Base-by-base conservation (phyloP, 2,329 filamentous ascomycete species). In the Aspergillus floridensis region DNA sequence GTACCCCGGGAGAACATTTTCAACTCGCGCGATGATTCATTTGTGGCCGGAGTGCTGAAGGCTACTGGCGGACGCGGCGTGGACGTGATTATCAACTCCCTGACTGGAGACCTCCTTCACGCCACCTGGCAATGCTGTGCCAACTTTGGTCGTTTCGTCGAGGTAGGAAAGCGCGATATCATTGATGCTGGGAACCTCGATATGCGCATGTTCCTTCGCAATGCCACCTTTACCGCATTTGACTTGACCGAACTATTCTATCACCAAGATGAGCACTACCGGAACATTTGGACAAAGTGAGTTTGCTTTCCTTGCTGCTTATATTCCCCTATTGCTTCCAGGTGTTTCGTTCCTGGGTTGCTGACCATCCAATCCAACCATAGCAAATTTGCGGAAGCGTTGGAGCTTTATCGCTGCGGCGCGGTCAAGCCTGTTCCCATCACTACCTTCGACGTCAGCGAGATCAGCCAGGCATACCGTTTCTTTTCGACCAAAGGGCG, bases 51-150 rank as follows among this genome's bases (percentile, higher is more conserved):
- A 6, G 29, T 62, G 2, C 29, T 53, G 4, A 12, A 46, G 6
- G 55, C 49, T 6, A 64, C 62, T 0, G 16, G 19, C 16, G 53
- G 55, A 1, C 46, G 31, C 3, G 62, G 62, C 3, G 62, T 64
- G 58, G 59, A 64, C 22, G 55, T 64, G 5, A 46, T 59, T 0
- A n/a, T 64, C 12, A 64, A 64, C 38, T 65, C 58, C 4, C 46
- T 66, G 5, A 47, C 49, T 3, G 63, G 59, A 1, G 61, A 64
- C 3, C 51, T 56, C 5, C 49, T 65, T 11, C 57, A 54, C 16
- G 55, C 21, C 16, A 60, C 35, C 5, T 62, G 60, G 54, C 29
- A 47, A 2, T 58, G 44, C 22, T 44, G 51, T 22, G 59, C 59
- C 4, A 10, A 47, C 1, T 64, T 57, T 31, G 60, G 62, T 24